Evolutionary conservation across 805 yeast genomes (phyloP), one percentile per base, ranked within the genome.

Genomic region (Saturnispora gosingensis): DNA sequence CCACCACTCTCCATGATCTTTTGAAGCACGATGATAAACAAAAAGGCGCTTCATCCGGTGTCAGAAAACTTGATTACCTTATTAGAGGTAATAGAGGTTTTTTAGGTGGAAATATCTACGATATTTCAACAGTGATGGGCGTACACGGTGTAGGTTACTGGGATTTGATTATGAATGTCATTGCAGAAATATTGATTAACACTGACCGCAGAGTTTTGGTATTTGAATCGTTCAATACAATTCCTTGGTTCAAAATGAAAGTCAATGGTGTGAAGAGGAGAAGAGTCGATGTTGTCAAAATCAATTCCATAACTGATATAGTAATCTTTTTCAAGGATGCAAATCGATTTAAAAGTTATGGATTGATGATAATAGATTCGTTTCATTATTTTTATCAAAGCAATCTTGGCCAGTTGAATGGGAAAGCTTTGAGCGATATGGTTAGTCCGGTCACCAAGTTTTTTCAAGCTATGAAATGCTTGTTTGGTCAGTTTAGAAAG

Each of bases 241-340:
- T 65, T 15, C 69, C 69, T 0, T 64, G 67, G 66, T 56, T 57
- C 32, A 58, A 59, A 43, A 46, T 60, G 36, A 50, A 52, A 18
- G 49, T 53, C 13, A 46, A 48, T 43, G 15, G 30, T 36, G 15
- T 57, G 45, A 18, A 27, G 39, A 15, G 15, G 16, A 1, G 16
- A 25, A 1, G 13, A 6, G 54, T 65, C 20, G 58, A 62, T 18
- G 32, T 54, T 15, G 28, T 60, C 10, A 46, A 51, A 7, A 53
- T 60, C 1, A 46, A 53, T 9, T 54, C 61, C 1, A 50, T 63
- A 18, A 50, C 60, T 2, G 61, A 63, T 27, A 46, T 66, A 4
- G 56, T 63, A 5, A 48, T 53, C 4, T 34, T 60, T 1, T 50
- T 64, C n/a, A 59, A 63, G 22, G 48, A 53, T 3, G 10, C 46